Percentiles rank a stretch among this genome's conserved stretches.
Evolutionary conservation across 2,329 filamentous ascomycete genomes (phyloP).

Genomic region (Sporothrix schenckii): DNA sequence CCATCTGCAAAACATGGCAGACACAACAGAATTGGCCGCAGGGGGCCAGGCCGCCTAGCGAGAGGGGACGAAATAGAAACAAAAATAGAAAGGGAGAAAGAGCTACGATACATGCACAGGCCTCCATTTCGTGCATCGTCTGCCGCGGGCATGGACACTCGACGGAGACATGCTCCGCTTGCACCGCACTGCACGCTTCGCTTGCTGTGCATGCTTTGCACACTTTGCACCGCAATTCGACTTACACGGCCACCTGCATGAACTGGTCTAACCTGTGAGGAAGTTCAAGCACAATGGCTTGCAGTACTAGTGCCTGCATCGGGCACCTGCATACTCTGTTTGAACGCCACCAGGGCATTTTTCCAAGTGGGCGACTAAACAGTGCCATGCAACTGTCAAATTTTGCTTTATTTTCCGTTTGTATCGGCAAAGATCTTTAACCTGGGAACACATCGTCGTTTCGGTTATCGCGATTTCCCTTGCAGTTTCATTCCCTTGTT

Average conservation of each 20-base stretch:
- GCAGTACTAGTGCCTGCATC: conserved; percentile 15
- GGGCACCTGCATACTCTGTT: conserved; percentile 11
- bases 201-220: no score
- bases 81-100: background rate
- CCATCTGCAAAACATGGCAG: conserved; percentile 12
- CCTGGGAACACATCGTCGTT: conserved; percentile 9
- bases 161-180: background rate
- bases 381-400: background rate
- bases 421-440: conserved; percentile 1
- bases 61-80: background rate
- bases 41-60: background rate
- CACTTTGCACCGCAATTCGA: background rate
- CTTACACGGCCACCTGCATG: conserved; percentile 24
- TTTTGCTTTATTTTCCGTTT: conserved; percentile 10
- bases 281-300: background rate
- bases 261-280: background rate
- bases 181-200: background rate
- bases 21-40: conserved; percentile 20
- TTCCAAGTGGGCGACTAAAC: background rate
- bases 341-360: background rate
- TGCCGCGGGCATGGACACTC: conserved; percentile 18
- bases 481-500: background rate
- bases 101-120: background rate
- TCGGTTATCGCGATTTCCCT: conserved; percentile 17
- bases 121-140: conserved; percentile 8